Percentiles rank a stretch among this genome's conserved stretches.
phyloP scores from a whole-genome alignment of 164 flowering plant species.

The Amborella trichopoda region DNA sequence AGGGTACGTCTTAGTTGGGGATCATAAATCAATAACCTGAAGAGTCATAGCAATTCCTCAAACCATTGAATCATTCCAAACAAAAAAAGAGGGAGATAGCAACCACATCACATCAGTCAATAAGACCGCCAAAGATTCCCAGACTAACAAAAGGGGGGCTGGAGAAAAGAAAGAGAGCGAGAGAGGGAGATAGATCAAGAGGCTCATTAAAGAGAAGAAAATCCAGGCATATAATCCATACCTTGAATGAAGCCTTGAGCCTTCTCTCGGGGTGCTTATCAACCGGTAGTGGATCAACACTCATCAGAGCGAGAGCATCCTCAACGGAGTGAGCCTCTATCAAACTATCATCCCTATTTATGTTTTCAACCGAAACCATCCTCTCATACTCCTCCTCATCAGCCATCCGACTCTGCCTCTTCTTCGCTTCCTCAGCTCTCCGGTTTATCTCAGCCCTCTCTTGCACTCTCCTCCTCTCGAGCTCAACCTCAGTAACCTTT shows the following conservation, averaged over 20 bases:
- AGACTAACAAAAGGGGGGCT: too few relatives aligned
- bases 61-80: too few relatives aligned
- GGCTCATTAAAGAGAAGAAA: too few relatives aligned
- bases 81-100: too few relatives aligned
- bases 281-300: slow-evolving; percentile 37
- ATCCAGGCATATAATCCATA: too few relatives aligned
- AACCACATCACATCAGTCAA: too few relatives aligned
- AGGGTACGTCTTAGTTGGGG: too few relatives aligned
- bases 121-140: too few relatives aligned
- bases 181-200: too few relatives aligned
- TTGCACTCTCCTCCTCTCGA: slow-evolving; percentile 47
- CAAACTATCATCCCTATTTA: slow-evolving; percentile 68
- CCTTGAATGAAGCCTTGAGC: slow-evolving; percentile 91
- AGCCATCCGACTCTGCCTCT: slow-evolving; percentile 45
- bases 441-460: slow-evolving; percentile 39
- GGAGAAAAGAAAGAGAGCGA: too few relatives aligned
- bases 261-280: slow-evolving; percentile 90
- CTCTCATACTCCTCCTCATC: slow-evolving; percentile 93
- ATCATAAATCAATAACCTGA: too few relatives aligned
- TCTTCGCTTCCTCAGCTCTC: slow-evolving; percentile 61
- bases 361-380: slow-evolving; percentile 62
- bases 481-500: slow-evolving; percentile 88
- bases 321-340: slow-evolving; percentile 85
- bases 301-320: slow-evolving; percentile 71
- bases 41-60: too few relatives aligned